phyloP scores from a whole-genome alignment of 2,329 filamentous ascomycete genomes.

The Phymatotrichopsis omnivora region DNA sequence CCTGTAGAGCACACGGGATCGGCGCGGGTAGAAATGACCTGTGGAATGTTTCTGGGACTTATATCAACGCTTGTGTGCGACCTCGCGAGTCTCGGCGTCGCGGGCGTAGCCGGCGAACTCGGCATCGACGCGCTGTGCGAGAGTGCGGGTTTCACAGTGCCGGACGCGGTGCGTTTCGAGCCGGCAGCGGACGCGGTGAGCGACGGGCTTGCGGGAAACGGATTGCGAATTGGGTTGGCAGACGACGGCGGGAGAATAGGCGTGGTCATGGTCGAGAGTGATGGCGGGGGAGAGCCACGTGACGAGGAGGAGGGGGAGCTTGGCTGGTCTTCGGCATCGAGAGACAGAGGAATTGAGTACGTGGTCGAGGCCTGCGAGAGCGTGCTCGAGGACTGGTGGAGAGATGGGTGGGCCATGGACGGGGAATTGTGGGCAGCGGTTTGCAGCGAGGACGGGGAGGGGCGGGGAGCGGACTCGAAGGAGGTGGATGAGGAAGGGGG shows the following conservation, averaged over 20 bases:
- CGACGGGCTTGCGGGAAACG: constrained; percentile 26
- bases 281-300: constrained; percentile 23
- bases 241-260: constrained; percentile 23
- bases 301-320: constrained; percentile 19
- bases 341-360: constrained; percentile 23
- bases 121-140: constrained; percentile 19
- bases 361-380: constrained; percentile 21
- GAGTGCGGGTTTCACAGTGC: constrained; percentile 25
- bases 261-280: constrained; percentile 22
- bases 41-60: constrained; percentile 27
- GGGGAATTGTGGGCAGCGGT: constrained; percentile 13
- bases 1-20: constrained; percentile 22
- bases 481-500: constrained; percentile 17
- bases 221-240: constrained; percentile 24
- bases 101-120: constrained; percentile 23
- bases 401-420: constrained; percentile 19
- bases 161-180: constrained; percentile 26
- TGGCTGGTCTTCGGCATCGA: constrained; percentile 20
- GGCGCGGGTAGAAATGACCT: constrained; percentile 23
- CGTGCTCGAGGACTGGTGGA: constrained; percentile 19
- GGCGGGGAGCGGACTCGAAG: constrained; percentile 21
- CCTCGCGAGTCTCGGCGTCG: constrained; percentile 24
- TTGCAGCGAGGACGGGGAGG: constrained; percentile 16
- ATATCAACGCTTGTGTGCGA: constrained; percentile 22
- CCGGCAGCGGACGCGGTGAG: constrained; percentile 21